Evolutionary conservation across 1,284 basidiomycete genomes (phyloP).

Genomic region (Pseudozyma thailandica): DNA sequence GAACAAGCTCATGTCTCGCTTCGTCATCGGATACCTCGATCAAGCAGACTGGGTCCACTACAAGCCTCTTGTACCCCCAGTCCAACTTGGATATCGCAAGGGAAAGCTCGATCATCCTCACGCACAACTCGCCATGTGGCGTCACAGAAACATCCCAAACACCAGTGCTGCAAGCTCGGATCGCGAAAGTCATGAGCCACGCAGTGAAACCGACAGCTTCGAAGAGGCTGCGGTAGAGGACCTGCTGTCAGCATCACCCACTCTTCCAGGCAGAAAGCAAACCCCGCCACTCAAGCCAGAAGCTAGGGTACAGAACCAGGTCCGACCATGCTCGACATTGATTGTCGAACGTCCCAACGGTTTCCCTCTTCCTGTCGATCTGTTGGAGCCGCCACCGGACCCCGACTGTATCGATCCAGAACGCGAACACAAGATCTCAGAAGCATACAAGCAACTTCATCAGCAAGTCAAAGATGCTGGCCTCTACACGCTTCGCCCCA

Average conservation of each 20-base stretch:
- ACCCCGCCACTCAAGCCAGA: not conserved
- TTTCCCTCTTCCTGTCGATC: conserved; percentile 61
- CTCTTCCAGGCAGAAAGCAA: not conserved
- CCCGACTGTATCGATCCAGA: conserved; percentile 72
- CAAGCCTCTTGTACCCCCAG: conserved; percentile 86
- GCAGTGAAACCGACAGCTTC: conserved; percentile 8
- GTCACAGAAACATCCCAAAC: conserved; percentile 24
- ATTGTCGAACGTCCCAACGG: conserved; percentile 32
- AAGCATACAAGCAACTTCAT: conserved; percentile 84
- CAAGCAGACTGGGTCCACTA: conserved; percentile 72
- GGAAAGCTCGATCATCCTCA: conserved; percentile 64
- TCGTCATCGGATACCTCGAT: conserved; percentile 80
- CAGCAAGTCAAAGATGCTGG: conserved; percentile 80
- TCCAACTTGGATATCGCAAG: conserved; percentile 77
- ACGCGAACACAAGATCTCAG: conserved; percentile 78
- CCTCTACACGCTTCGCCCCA: conserved; percentile 83
- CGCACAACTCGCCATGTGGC: conserved; percentile 61
- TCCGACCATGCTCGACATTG: conserved; percentile 3
- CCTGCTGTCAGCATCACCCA: conserved; percentile 1
- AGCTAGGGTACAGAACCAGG: not conserved
- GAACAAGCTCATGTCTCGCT: conserved; percentile 75
- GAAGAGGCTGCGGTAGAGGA: conserved; percentile 19
- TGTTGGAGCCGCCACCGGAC: conserved; percentile 67
- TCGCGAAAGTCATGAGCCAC: conserved; percentile 12
- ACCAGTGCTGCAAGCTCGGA: conserved; percentile 13